Evolutionary conservation across 257 asterid genomes (phyloP), one percentile per base, ranked within the genome.

Genomic region (Scutellaria galericulata): DNA sequence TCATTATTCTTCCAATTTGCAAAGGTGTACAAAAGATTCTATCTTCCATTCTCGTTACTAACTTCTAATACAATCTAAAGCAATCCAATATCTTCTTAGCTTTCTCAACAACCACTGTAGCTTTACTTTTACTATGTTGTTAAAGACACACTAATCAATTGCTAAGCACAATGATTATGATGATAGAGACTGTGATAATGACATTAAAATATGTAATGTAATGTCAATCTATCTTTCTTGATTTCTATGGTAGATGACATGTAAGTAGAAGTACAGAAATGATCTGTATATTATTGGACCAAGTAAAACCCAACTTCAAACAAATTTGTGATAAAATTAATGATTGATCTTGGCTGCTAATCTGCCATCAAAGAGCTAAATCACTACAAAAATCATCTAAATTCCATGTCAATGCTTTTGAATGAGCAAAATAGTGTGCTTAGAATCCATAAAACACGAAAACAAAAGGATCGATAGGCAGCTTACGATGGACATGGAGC

Each of bases 31-130:
- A 63, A 50, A 68, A 65, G 54, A 44, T 63, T 39, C 7, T 67
- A 5, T 57, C 31, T 53, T 70, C 44, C 0, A 35, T 45, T 57
- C 60, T 58, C 3, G 41, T 57, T 47, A 13, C 78, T 68, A 56
- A 77, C 89, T 79, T 82, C 71, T 41, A 68, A 67, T 74, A 67
- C 80, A 84, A 80, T 80, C 70, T 74, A 81, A 31, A 81, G 83
- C 86, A 74, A 79, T 68, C 70, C 67, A 63, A 62, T 15, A 57
- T 70, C 58, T 57, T 64, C 64, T 72, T 76, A 41, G 66, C 76
- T 75, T 75, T 77, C 79, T 77, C 47, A 65, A 51, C 79, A 76
- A 70, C 46, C 82, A 78, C 80, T 74, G 72, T 41, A 65, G 61
- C 51, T 64, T 44, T 72, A 73, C 79, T 77, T 18, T 50, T 72